These are phyloP conservation scores for Anisodus acutangulus DNA, from an alignment of 257 asterid species.

Conservation along the genomic window DNA sequence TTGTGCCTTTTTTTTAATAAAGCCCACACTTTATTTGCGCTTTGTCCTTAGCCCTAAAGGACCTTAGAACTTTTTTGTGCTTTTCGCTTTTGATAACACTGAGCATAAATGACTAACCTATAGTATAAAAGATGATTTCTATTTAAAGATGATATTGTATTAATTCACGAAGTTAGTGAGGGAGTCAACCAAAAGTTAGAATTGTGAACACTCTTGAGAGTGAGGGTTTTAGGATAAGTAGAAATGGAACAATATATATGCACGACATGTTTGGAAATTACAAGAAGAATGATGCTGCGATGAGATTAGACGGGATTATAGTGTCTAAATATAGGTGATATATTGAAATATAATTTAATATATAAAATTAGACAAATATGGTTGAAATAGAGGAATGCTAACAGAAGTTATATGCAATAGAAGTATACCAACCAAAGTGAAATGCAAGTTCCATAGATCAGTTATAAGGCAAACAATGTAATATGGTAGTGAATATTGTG, in stretches of 20 bases:
- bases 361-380: not conserved
- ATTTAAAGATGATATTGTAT: not conserved
- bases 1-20: no score
- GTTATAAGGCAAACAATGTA: not conserved
- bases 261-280: not conserved
- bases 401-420: not conserved
- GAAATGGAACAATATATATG: not conserved
- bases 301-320: not conserved
- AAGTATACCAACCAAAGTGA: not conserved
- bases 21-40: no score
- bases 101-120: no score
- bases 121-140: not conserved
- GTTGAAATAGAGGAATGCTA: not conserved
- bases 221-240: not conserved
- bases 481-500: not conserved
- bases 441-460: not conserved
- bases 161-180: not conserved
- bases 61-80: no score
- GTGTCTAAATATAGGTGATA: not conserved
- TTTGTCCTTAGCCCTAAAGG: no score
- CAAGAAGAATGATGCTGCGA: not conserved
- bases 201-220: not conserved
- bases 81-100: not conserved
- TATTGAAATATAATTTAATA: no score
- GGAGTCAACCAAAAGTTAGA: not conserved